Percentiles rank a stretch among this genome's conserved stretches.
These are phyloP conservation scores for Fusarium sp. DNA, from an alignment of 2,329 filamentous ascomycete species.

Conservation along the genomic window DNA sequence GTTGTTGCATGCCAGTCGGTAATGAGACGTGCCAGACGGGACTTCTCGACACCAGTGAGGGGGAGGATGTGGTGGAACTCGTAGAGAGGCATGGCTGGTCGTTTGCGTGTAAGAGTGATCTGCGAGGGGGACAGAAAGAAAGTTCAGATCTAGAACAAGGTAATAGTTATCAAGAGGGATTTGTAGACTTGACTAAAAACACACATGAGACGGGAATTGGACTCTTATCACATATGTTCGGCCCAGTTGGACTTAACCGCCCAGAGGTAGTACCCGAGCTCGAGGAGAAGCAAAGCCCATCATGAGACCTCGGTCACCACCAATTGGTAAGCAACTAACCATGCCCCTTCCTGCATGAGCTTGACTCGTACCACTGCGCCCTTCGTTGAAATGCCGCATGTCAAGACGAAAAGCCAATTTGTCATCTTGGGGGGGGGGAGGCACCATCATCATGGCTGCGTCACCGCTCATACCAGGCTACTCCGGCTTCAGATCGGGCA, in stretches of 20 bases:
- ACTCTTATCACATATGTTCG: background rate
- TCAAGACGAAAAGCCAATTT: background rate
- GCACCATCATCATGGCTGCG: background rate
- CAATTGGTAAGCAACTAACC: background rate
- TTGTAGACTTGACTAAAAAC: background rate
- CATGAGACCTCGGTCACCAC: background rate
- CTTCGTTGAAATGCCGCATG: background rate
- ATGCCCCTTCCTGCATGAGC: background rate
- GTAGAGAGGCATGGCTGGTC: background rate
- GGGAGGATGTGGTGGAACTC: background rate
- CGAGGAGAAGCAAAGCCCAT: background rate
- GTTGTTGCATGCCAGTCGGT: background rate
- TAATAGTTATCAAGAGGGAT: background rate
- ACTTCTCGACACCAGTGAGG: background rate
- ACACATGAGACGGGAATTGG: background rate
- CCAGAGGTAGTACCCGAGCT: background rate
- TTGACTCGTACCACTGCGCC: background rate
- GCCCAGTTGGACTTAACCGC: background rate
- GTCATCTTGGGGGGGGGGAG: background rate
- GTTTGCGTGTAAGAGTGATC: background rate
- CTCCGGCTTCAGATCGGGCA: background rate
- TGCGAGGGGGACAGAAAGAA: background rate
- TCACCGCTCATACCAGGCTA: background rate
- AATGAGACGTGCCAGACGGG: background rate
- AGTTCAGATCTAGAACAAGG: background rate